Base-by-base conservation (phyloP, 768 basidiomycete genomes). In the Boletus coccyginus region DNA sequence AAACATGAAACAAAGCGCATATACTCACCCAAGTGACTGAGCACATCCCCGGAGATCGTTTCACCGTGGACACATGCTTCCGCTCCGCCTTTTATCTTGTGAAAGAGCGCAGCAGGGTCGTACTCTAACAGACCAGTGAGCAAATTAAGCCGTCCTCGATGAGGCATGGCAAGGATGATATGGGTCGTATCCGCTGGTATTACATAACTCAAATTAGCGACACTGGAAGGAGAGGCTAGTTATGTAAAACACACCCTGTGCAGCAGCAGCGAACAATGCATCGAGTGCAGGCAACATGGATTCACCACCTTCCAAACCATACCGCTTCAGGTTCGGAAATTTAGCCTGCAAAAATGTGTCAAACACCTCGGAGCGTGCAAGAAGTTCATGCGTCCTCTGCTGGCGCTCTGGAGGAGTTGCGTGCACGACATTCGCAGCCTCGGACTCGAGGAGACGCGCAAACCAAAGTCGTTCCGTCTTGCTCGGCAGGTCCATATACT, bases 271-370 rank as follows among this genome's bases (percentile, higher is more conserved):
- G 62, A 97, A 92, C 17, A 97, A 70, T 0, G 83, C 76, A 57
- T 94, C 91, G 3, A 96, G 75, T 1, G 92, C 94, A 5, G 92
- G 89, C 27, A 97, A 72, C 94, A 96, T 95, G 3, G 91, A 92
- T 74, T 96, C 94, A 2, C 89, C 94, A 3, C 94, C 94, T 71
- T 97, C 94, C 38, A 95, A 78, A 0, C 91, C 93, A 70, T 92
- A 92, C 65, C 90, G 81, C 72, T 90, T 91, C 68, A 91, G 64
- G 71, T 92, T 94, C 1, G 94, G 93, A 66, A 95, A 96, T 70
- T 94, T 94, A 50, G 82, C 76, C 65, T 93, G 92, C 43, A 94
- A 73, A 67, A 94, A 96, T 63, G 84, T 81, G 63, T 96, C 94
- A 45, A 95, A 80, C 33, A 86, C 84, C 68, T 96, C 93, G 57